Percentiles rank a stretch among this genome's conserved stretches.
Conservation (phyloP, 225 moss, liverwort and hornwort species). For the Straminergon stramineum region DNA sequence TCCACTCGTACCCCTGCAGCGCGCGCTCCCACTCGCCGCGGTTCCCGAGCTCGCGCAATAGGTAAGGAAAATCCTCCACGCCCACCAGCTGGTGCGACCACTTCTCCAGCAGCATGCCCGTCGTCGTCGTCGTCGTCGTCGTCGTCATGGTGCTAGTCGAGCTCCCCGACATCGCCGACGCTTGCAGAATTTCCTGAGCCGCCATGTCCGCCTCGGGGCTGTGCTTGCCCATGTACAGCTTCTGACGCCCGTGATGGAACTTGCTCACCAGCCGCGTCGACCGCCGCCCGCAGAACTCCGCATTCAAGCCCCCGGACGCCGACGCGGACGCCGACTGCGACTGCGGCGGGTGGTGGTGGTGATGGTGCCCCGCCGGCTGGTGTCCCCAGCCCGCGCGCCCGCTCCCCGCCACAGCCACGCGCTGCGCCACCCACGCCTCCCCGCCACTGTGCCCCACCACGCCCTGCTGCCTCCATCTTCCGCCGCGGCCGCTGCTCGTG, state of each 20-base stretch:
- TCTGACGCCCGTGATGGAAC: conserved; percentile 95
- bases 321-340: conserved; percentile 23
- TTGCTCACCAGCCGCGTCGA: conserved; percentile 89
- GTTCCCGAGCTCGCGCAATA: conserved; percentile 84
- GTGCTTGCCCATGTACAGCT: conserved; percentile 87
- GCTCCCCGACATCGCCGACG: conserved; percentile 3
- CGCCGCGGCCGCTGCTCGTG: conserved; percentile 40
- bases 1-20: conserved; percentile 84
- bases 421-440: conserved; percentile 52
- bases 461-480: conserved; percentile 49
- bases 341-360: conserved; percentile 20
- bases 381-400: conserved; percentile 42
- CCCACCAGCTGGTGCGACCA: conserved; percentile 67
- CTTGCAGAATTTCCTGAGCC: conserved; percentile 64
- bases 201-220: conserved; percentile 86
- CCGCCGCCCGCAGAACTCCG: conserved; percentile 90
- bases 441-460: not conserved
- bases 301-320: conserved; percentile 52
- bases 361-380: conserved; percentile 19
- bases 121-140: not conserved
- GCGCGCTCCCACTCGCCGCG: conserved; percentile 95
- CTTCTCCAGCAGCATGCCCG: conserved; percentile 53
- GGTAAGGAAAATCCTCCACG: conserved; percentile 79
- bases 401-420: conserved; percentile 53
- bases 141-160: not conserved